Percentiles rank a stretch among this genome's conserved stretches.
phyloP scores from a whole-genome alignment of 2,329 filamentous ascomycete species.

The Colletotrichum ledebouriae region DNA sequence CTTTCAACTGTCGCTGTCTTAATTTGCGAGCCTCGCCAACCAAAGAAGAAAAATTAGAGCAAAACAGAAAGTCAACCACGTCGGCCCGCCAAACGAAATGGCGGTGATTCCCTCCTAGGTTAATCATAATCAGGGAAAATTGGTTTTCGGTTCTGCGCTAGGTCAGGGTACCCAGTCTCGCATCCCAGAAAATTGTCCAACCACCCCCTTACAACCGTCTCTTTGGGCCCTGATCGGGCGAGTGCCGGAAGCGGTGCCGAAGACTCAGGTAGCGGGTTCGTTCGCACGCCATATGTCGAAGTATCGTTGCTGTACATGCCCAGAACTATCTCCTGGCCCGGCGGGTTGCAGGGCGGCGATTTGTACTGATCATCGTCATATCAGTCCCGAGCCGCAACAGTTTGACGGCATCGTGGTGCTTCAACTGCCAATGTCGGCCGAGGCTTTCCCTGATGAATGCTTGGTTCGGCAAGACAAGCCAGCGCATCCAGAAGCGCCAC shows the following conservation, averaged over 20 bases:
- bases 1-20: constrained; percentile 18
- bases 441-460: not conserved
- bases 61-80: constrained; percentile 17
- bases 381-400: constrained; percentile 3
- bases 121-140: constrained; percentile 44
- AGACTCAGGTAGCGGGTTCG: constrained; percentile 39
- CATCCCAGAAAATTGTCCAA: constrained; percentile 37
- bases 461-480: not conserved
- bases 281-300: constrained; percentile 3
- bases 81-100: constrained; percentile 41
- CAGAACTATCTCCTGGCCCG: not conserved
- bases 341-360: constrained; percentile 3
- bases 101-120: constrained; percentile 41
- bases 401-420: not conserved
- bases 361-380: constrained; percentile 21
- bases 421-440: not conserved
- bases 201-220: constrained; percentile 42
- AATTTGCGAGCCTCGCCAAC: constrained; percentile 33
- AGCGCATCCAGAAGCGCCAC: constrained; percentile 6
- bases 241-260: constrained; percentile 44
- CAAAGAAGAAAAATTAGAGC: constrained; percentile 35
- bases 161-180: constrained; percentile 36
- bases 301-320: constrained; percentile 30
- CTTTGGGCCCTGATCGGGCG: constrained; percentile 42
- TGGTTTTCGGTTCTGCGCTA: constrained; percentile 39